Evolutionary conservation across 78 protist species (phyloP), one percentile per base, ranked within the genome.

Genomic region (Creolimax fragrantissima): DNA sequence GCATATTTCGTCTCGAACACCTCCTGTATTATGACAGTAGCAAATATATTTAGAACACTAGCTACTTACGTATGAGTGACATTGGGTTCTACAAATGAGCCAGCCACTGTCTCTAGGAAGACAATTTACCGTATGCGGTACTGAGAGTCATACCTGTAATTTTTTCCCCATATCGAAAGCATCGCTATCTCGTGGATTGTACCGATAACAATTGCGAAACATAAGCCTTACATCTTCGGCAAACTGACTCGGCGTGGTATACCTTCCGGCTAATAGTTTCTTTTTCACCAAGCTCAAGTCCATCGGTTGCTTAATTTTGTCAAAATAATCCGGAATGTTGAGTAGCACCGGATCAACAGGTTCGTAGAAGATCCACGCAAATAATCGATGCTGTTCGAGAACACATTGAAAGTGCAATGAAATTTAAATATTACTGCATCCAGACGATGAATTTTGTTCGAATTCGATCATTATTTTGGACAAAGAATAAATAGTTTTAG

Each of bases 291-390:
- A 42, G 6, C 90, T 66, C 39, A 91, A 66, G 35, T 91, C 93
- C 93, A 91, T 91, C 66, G 93, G 93, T 4, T 35, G 35, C 88
- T 24, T 41, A 2, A 91, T 91, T 47, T 37, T 39, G 35, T 32
- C 83, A 3, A 17, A 11, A 85, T 91, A 91, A 47, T 7, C 88
- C 11, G 86, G 44, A 17, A 83, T 11, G 41, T 5, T 5, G 6
- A 45, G 44, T 90, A 35, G 41, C 45, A 90, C 92, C 32, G 92
- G 92, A 43, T 90, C 92, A 5, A 90, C 92, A 11, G 92, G 92
- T 5, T 41, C 7, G 24, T 90, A 5, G 84, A 90, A 90, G 17
- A 66, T 5, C 35, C 44, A 45, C 4, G 92, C 92, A 45, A 42
- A 24, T 47, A 44, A 11, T n/a, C 7, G 35, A 84, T 84, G 88